Base-by-base conservation (phyloP, 805 yeast genomes). In the Sugiyamaella valdiviana region DNA sequence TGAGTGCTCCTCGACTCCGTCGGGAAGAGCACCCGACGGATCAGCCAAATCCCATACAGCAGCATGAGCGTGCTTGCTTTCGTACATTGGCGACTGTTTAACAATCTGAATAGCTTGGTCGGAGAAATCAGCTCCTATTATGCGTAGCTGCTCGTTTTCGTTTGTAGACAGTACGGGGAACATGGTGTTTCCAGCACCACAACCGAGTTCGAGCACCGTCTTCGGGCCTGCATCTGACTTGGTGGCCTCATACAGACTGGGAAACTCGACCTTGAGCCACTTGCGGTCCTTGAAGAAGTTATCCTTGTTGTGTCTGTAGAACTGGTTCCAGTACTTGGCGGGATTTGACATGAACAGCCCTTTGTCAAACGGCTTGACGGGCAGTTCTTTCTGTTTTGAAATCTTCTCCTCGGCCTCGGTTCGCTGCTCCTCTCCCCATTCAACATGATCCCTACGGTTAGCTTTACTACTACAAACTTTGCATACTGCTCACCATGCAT, bases 131-230 rank as follows among this genome's bases (percentile, higher is more conserved):
- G 89, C 93, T 2, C 95, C 99, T 47, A 79, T 75, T 6, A 93
- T 78, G 56, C 70, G 75, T 45, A 93, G 69, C 22, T 80, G 67
- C n/a, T 82, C 80, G 67, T 93, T 93, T 63, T 85, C 74, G 64
- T 93, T 93, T 57, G 84, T 89, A 48, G 76, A 76, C 50, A 93
- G 69, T 17, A 93, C 82, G 3, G 99, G 99, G 65, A 84, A 93
- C 72, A 93, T 77, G 0, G 99, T 93, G 65, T 93, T 93, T 9
- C 99, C 99, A 4, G 96, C 98, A 49, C 99, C 99, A 69, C 99
- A 93, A 2, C 99, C 99, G 42, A 93, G 83, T 66, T 93, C 99
- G 48, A 93, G 74, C 29, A 93, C 83, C 2, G 82, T 79, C 19
- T 75, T 74, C 3, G 83, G 78, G n/a, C 88, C 84, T 5, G 82